These are phyloP conservation scores for Aspergillus affinis DNA, from an alignment of 495 filamentous ascomycete genomes.

Conservation along the genomic window DNA sequence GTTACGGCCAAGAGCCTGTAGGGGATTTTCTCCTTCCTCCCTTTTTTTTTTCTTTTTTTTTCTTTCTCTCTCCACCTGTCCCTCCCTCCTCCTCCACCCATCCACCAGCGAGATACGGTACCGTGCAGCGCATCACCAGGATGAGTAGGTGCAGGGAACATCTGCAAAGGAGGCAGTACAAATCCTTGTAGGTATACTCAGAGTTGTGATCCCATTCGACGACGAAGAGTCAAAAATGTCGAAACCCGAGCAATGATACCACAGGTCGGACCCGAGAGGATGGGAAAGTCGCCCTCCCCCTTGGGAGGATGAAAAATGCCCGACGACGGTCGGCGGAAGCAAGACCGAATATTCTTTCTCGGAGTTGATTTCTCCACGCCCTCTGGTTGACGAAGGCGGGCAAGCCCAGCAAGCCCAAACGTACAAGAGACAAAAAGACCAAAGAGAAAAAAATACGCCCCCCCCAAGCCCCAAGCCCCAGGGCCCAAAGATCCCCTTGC, in stretches of 20 bases:
- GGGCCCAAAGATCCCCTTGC: background rate
- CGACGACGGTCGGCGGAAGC: background rate
- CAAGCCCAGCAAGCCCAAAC: no score
- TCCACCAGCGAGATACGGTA: background rate
- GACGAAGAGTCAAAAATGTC: background rate
- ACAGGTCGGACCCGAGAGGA: background rate
- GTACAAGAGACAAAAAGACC: no score
- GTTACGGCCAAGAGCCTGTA: background rate
- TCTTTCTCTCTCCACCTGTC: background rate
- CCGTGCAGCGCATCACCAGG: background rate
- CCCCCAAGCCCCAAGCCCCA: no score
- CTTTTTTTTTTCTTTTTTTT: background rate
- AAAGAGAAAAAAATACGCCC: no score
- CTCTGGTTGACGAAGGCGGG: background rate
- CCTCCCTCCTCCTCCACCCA: background rate
- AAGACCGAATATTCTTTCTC: background rate
- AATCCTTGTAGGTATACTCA: background rate
- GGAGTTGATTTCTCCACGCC: background rate
- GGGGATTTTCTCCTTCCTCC: background rate
- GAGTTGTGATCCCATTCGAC: background rate
- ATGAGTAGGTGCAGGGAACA: background rate
- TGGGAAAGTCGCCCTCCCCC: no score
- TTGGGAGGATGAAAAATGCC: background rate
- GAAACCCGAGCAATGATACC: no score
- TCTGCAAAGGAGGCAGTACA: background rate